Evolutionary conservation across 2,329 filamentous ascomycete genomes (phyloP).

Genomic region (Paraphoma chrysanthemicola): DNA sequence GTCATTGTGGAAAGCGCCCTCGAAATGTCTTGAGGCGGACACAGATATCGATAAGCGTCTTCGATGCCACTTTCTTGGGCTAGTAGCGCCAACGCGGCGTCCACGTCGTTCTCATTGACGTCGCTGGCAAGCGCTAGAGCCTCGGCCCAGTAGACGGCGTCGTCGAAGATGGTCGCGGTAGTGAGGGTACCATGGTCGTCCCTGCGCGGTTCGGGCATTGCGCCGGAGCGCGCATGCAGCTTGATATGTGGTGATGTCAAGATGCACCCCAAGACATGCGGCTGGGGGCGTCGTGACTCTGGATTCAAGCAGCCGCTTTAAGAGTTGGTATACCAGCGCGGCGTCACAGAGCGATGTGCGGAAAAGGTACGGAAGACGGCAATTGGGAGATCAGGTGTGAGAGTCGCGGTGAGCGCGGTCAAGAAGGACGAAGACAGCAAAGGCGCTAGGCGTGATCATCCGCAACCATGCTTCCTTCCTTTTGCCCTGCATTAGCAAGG

Average conservation of each 20-base stretch:
- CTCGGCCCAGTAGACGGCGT: slow-evolving; percentile 40
- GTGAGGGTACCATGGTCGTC: slow-evolving; percentile 30
- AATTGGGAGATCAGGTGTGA: neutral
- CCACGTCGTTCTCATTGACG: slow-evolving; percentile 41
- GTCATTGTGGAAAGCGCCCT: slow-evolving; percentile 41
- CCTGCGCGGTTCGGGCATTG: slow-evolving; percentile 37
- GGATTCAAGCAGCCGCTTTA: neutral
- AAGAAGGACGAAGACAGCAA: neutral
- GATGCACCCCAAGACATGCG: slow-evolving; percentile 22
- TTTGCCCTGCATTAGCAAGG: neutral
- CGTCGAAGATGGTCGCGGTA: slow-evolving; percentile 44
- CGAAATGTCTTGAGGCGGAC: slow-evolving; percentile 27
- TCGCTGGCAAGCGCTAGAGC: slow-evolving; percentile 32
- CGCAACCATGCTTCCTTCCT: neutral
- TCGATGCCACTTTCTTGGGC: slow-evolving; percentile 42
- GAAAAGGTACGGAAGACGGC: neutral
- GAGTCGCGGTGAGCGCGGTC: slow-evolving; percentile 3
- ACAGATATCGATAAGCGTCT: slow-evolving; percentile 41
- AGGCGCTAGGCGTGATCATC: slow-evolving; percentile 1
- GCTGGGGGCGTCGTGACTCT: slow-evolving; percentile 17
- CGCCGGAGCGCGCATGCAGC: slow-evolving; percentile 41
- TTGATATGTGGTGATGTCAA: slow-evolving; percentile 30
- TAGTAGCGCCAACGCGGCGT: slow-evolving; percentile 33
- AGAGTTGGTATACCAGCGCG: neutral
- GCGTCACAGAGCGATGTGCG: neutral